Base-by-base conservation (phyloP, 2,329 filamentous ascomycete species). In the Fusarium oxysporum region DNA sequence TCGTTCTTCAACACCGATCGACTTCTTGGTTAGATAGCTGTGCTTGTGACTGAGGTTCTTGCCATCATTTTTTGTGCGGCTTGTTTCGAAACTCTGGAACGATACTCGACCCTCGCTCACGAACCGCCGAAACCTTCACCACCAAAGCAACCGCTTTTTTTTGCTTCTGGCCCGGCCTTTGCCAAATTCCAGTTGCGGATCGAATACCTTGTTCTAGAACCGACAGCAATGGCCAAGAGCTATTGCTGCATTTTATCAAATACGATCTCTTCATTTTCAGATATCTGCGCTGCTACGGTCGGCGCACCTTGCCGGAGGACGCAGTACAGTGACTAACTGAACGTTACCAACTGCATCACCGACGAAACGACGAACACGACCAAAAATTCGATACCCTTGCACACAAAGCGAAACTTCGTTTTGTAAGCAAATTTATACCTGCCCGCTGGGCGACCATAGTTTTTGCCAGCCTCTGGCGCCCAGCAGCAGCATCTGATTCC, bases 201-300 rank as follows among this genome's bases (percentile, higher is more conserved):
- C n/a, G 57, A 60, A 59, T 57, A 35, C 23, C 40, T 65, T 61
- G 68, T 74, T 72, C 50, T 68, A 73, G 71, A 68, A 59, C 66
- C 63, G 59, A 71, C 66, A 76, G 76, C 73, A 50, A 77, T 77
- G 76, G 74, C 76, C 68, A 69, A 77, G 76, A 68, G 68, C 68
- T 72, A 43, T 68, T 70, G 68, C 62, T 67, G 38, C 38, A 21
- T 43, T 69, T 68, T 64, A n/a, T 51, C 66, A 41, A 59, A 51
- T 14, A 30, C 66, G 53, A 65, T 58, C 58, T 67, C 59, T 65
- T 59, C 58, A 45, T 61, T 65, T 64, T 54, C 44, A 64, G 48
- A 61, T 56, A 47, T 25, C 51, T 68, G 59, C 61, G 65, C 73
- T 73, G 75, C 75, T 59, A 51, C 70, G 40, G 43, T 64, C 58